A percentile compares a stretch with the other conserved stretches of the same genome.
These are phyloP conservation scores for Ogataea angusta DNA, from an alignment of 805 yeast species.

Conservation along the genomic window DNA sequence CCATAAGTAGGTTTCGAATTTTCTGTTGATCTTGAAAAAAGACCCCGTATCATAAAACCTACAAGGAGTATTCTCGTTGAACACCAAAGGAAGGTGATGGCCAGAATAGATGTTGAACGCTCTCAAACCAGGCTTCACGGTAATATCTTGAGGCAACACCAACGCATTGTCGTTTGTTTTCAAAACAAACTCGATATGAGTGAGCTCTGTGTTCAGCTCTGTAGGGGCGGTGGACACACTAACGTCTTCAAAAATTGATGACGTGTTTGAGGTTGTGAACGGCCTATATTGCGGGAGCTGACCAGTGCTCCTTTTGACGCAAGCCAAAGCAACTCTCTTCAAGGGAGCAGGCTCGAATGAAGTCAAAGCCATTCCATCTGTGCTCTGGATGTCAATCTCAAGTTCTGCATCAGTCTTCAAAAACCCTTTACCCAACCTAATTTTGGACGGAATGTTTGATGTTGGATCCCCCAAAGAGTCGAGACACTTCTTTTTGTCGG, in stretches of 20 bases:
- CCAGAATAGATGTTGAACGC: slow-evolving; percentile 12
- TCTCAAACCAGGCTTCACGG: slow-evolving; percentile 6
- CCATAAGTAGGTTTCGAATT: slow-evolving; percentile 6
- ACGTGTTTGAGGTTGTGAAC: neutral
- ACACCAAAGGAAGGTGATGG: slow-evolving; percentile 36
- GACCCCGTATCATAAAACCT: neutral
- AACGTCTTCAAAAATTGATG: neutral
- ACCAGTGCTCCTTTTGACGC: neutral
- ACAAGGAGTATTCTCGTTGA: slow-evolving; percentile 32
- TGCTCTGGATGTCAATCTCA: neutral
- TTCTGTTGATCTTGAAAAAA: slow-evolving; percentile 3
- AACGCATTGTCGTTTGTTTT: slow-evolving; percentile 2
- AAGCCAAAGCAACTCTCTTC: neutral
- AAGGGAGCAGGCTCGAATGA: neutral
- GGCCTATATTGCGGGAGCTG: neutral
- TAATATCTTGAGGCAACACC: slow-evolving; percentile 11
- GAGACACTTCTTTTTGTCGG: no score
- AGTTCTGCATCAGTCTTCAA: neutral
- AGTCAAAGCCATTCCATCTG: neutral
- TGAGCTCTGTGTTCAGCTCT: neutral
- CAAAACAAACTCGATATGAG: slow-evolving; percentile 7
- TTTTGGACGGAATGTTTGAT: neutral
- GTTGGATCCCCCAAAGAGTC: no score
- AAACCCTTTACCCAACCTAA: neutral
- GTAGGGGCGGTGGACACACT: neutral